Conservation (phyloP, 768 basidiomycete genomes). For the Melanogaster broomeanus region DNA sequence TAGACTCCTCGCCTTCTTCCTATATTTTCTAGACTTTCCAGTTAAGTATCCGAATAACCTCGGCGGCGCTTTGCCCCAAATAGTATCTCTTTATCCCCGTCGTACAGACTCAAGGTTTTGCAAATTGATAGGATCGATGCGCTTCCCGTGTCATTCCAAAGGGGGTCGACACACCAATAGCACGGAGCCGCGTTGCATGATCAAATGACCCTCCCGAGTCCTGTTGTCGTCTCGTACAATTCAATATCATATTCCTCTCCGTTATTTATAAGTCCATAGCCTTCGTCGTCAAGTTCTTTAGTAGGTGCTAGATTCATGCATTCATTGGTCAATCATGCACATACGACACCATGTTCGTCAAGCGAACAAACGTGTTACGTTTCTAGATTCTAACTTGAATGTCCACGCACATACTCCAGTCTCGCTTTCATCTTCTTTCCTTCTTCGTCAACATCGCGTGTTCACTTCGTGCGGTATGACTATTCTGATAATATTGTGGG, state of each 20-base stretch:
- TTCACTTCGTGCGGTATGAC: too few species aligned
- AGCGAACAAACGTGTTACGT: background rate
- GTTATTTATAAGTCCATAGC: background rate
- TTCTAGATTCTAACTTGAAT: background rate
- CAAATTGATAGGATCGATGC: slow-evolving; percentile 9
- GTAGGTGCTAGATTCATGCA: background rate
- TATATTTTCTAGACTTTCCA: background rate
- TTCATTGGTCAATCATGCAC: too few species aligned
- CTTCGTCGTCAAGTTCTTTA: background rate
- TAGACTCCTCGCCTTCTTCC: slow-evolving; percentile 1
- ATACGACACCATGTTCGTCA: background rate
- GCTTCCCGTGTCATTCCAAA: background rate
- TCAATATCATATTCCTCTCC: background rate
- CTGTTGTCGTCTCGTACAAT: background rate
- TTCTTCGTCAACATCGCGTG: too few species aligned
- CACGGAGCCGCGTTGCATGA: background rate
- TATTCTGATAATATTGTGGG: too few species aligned
- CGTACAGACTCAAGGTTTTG: slow-evolving; percentile 4
- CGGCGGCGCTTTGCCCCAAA: background rate
- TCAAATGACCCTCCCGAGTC: background rate
- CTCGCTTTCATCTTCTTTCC: background rate
- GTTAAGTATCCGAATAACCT: background rate
- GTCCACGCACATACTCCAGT: background rate
- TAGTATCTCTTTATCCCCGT: background rate
- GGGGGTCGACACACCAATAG: too few species aligned